Conservation (phyloP, 176 grass and related monocot genomes). For the Cymbopogon citratus region DNA sequence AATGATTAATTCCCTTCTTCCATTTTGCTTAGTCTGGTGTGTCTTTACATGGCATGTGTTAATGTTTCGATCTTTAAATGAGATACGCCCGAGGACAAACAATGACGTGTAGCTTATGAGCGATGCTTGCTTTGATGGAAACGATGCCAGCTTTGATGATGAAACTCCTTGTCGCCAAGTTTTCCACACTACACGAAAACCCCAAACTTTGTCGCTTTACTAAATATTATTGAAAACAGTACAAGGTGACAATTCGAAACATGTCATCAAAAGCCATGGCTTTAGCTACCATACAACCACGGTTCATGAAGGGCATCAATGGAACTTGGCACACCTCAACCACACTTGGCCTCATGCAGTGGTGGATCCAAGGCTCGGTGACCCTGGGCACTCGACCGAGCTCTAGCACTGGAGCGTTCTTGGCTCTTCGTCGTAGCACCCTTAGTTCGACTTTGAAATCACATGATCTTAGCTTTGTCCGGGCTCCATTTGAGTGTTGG, state of each 20-base stretch:
- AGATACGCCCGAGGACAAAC: background rate
- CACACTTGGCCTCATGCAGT: background rate
- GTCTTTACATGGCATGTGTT: background rate
- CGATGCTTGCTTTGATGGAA: background rate
- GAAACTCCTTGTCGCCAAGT: background rate
- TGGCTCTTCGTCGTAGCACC: background rate
- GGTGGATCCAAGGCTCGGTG: fast-evolving
- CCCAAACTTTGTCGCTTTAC: background rate
- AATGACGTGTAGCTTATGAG: background rate
- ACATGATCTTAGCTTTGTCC: background rate
- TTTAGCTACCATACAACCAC: background rate
- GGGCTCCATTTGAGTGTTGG: background rate
- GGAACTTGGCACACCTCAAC: background rate
- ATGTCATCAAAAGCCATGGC: background rate
- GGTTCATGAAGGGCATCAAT: no score
- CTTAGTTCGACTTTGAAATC: background rate
- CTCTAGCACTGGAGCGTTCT: no score
- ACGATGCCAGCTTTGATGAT: background rate
- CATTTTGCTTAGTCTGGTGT: background rate
- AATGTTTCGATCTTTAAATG: background rate
- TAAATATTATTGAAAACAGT: background rate
- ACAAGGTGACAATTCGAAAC: background rate
- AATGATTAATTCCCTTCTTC: background rate
- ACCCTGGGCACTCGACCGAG: no score
- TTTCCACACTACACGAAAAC: background rate